Evolutionary conservation across 1,139 yeast genomes (phyloP), one percentile per base, ranked within the genome.

Genomic region (Williopsis jadinii): DNA sequence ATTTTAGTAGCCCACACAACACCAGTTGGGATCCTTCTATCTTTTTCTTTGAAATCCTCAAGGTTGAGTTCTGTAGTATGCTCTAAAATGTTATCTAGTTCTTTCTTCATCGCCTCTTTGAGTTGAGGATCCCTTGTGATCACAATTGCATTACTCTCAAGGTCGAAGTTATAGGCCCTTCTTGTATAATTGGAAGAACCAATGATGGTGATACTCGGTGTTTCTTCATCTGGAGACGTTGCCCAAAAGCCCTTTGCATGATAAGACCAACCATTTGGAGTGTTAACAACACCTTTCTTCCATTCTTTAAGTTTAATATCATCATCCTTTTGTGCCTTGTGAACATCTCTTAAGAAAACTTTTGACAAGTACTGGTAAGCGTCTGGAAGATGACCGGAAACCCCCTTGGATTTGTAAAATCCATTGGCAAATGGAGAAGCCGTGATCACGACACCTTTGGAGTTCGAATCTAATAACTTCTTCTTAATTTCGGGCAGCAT

Each of bases 211-310:
- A 86, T 67, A 34, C 82, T 71, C 3, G 96, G 96, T 28, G 64
- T 56, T 2, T 34, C 31, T 14, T 49, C 51, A 4, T 40, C 52
- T 0, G 88, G 84, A 8, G 74, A 73, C 8, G 79, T 71, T 2
- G 86, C 65, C 98, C 98, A 92, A 12, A 88, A 67, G 1, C 99
- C 99, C 59, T 92, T 92, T n/a, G 98, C 98, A 58, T 92, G 99
- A 60, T 92, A 92, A 0, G 97, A 86, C 98, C 98, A 92, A 1
- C 98, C 97, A 30, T 70, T 75, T 0, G 80, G 75, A 11, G 85
- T 75, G 55, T 87, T 87, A 9, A 88, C 95, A 2, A 77, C 66
- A 2, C 98, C 98, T 39, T 75, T 77, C 56, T 77, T 76, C 98
- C 98, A 94, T 61, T 92, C 97, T 43, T 68, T 72, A 32, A 92